Percentiles rank a stretch among this genome's conserved stretches.
phyloP scores from a whole-genome alignment of 805 yeast species.

The Myxozyma sirexii region DNA sequence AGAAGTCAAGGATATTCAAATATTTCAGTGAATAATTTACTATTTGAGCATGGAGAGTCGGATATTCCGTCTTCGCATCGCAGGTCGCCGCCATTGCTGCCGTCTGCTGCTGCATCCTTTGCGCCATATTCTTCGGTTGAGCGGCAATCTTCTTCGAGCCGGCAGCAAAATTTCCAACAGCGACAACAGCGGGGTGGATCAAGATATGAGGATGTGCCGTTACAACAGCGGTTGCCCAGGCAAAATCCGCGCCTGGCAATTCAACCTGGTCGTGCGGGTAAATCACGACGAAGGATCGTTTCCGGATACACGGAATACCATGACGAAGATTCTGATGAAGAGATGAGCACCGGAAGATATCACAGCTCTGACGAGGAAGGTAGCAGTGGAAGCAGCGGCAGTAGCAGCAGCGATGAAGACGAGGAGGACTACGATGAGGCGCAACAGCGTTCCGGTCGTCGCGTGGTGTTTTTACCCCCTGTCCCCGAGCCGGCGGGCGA shows the following conservation, averaged over 20 bases:
- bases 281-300: conserved; percentile 1
- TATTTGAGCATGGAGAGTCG: conserved; percentile 63
- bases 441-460: conserved; percentile 8
- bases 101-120: not conserved
- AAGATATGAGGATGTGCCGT: conserved; percentile 14
- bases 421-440: conserved; percentile 3
- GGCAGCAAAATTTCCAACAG: not conserved
- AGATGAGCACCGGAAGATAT: not conserved
- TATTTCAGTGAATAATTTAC: conserved; percentile 77
- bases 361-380: conserved; percentile 1
- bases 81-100: conserved; percentile 41
- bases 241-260: conserved; percentile 17
- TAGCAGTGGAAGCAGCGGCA: not conserved
- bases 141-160: not conserved
- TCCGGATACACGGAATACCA: conserved; percentile 4
- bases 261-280: not conserved
- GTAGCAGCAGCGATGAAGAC: not conserved
- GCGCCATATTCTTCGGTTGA: conserved; percentile 13
- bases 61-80: conserved; percentile 85
- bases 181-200: not conserved
- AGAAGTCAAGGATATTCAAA: conserved; percentile 57
- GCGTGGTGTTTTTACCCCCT: conserved; percentile 5
- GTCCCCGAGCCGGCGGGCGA: conserved; percentile 6
- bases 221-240: conserved; percentile 2
- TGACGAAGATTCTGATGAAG: conserved; percentile 3